Base-by-base conservation (phyloP, 1,284 basidiomycete genomes). In the Irpex sp. region DNA sequence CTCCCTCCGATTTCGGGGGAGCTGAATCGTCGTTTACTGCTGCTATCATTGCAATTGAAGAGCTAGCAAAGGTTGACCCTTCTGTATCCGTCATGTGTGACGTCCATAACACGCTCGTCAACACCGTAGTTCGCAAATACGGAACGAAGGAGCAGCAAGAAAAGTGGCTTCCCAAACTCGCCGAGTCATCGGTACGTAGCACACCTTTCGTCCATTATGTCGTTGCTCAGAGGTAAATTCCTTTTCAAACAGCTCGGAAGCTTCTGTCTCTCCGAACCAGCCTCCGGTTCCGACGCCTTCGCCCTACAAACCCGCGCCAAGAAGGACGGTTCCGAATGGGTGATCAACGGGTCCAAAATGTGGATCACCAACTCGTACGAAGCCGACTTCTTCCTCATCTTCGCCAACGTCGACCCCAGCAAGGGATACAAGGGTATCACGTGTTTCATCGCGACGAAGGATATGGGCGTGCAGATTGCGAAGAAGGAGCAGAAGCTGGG, bases 401-500 rank as follows among this genome's bases (percentile, higher is more conserved):
- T 99, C 68, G 97, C 97, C 62, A 98, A 95, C 70, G 92, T 89
- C 51, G 95, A 98, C 77, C 91, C 94, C 0, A 91, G 86, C 69
- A 95, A 96, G 76, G 97, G 97, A 0, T 99, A 99, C 86, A 99
- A 98, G 79, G 97, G 97, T 43, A 99, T 99, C 76, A 97, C 95
- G 19, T 98, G 96, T 74, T 99, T 99, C 78, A 83, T 96, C 62
- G 93, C 95, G 31, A 95, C 94, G 61, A 97, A 95, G 77, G 93
- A 96, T 67, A 96, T 97, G 93, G 97, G 97, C 15, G 85, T 99
- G 67, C 83, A 98, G 76, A 95, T 99, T 66, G 95, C 95, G 55
- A 99, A 99, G 84, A 98, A 98, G 81, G 97, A 99, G 77, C 89
- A 97, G 78, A 99, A 99, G 79, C 88, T 99, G 61, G 97, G 97